A percentile compares a stretch with the other conserved stretches of the same genome.
Conservation (phyloP, 345 rosid genomes). For the Geranium rotundifolium region DNA sequence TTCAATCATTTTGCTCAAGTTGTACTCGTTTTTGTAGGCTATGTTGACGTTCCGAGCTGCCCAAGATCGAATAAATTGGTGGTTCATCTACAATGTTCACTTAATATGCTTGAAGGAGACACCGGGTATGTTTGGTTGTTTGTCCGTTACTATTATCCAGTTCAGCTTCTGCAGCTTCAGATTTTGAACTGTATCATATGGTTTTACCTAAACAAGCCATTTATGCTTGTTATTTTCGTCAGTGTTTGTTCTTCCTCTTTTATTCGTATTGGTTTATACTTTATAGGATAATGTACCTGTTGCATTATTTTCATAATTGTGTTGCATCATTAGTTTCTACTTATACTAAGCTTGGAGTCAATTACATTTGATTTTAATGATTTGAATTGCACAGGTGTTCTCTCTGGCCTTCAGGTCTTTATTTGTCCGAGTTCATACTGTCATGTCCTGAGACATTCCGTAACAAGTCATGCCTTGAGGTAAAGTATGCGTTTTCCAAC, state of each 20-base stretch:
- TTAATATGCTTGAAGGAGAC: conserved; percentile 90
- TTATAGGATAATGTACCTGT: too few species aligned
- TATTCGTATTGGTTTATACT: too few species aligned
- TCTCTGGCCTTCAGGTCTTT: conserved; percentile 75
- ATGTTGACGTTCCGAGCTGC: conserved; percentile 25
- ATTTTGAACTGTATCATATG: too few species aligned
- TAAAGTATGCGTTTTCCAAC: conserved; percentile 13
- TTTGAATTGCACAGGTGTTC: conserved; percentile 43
- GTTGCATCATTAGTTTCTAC: too few species aligned
- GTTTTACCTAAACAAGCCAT: too few species aligned
- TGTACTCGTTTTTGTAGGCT: conserved; percentile 20
- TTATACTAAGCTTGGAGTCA: too few species aligned
- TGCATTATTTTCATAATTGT: too few species aligned
- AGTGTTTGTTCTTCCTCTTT: too few species aligned
- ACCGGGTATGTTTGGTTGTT: conserved; percentile 42
- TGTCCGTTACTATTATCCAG: not conserved
- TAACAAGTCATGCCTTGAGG: conserved; percentile 70
- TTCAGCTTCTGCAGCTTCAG: too few species aligned
- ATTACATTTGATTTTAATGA: too few species aligned
- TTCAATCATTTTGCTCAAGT: not conserved
- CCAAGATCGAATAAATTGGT: conserved; percentile 35
- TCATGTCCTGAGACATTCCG: conserved; percentile 55
- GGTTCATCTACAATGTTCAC: conserved; percentile 57
- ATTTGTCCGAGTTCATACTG: conserved; percentile 62
- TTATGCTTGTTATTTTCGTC: too few species aligned